Evolutionary conservation across 768 basidiomycete genomes (phyloP), one percentile per base, ranked within the genome.

Genomic region (Termitomyces sp.): DNA sequence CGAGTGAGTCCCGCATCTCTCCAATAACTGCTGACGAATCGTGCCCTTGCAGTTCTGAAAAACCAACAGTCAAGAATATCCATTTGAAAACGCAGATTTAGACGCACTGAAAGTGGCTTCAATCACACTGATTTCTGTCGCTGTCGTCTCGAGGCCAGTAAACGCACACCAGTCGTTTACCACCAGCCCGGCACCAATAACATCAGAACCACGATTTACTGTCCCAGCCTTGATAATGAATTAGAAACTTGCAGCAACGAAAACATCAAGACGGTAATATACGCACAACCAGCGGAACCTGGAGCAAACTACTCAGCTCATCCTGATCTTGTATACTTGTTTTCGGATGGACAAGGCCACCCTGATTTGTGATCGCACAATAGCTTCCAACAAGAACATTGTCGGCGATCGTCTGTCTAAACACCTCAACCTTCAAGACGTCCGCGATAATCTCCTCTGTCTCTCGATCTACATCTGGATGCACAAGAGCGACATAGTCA

Each of bases 141-240:
- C 97, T n/a, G 97, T 99, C 60, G 97, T 98, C 69, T 99, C 97
- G 30, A 97, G 80, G 36, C 97, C 97, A n/a, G 94, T 94, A 74
- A 98, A 98, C 10, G 97, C 97, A 75, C 92, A 93, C 97, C 97
- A 98, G 71, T 98, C 97, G 67, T 99, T 99, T 57, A 98, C 97
- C 56, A 99, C 94, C 35, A 98, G 80, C 32, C 97, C 97, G 9
- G 96, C 97, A 32, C 97, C 97, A 63, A 99, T 87, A 38, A 98
- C 94, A 66, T 98, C 97, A 48, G 94, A 97, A 66, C 97, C 97
- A 69, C 97, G 88, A 74, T 98, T 99, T 59, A 99, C 94, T 3
- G 97, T 98, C 24, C 97, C 97, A 52, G 97, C 94, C 94, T 96
- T 36, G 40, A 53, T 4, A 32, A 45, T 16, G 58, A 57, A 60